phyloP scores from a whole-genome alignment of 768 basidiomycete species.

The Dentipellis fragilis region DNA sequence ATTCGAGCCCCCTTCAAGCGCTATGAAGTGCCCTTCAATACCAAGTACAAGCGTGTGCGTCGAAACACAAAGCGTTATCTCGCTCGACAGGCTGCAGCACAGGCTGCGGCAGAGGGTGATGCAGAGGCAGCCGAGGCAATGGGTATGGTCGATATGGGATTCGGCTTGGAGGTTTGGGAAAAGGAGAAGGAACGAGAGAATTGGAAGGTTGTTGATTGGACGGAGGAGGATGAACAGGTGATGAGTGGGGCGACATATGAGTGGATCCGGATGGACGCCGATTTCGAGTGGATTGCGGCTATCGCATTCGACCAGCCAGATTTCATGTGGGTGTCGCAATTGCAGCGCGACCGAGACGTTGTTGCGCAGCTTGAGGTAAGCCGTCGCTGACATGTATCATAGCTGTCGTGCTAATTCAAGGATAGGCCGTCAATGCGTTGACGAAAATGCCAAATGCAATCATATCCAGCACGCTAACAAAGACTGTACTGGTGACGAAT shows the following conservation, averaged over 20 bases:
- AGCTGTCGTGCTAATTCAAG: slow-evolving; percentile 8
- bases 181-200: slow-evolving; percentile 86
- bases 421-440: slow-evolving; percentile 86
- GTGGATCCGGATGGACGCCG: slow-evolving; percentile 98
- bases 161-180: slow-evolving; percentile 93
- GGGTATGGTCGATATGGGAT: slow-evolving; percentile 90
- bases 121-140: slow-evolving; percentile 88
- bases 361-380: slow-evolving; percentile 93
- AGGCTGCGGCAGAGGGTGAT: slow-evolving; percentile 88
- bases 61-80: slow-evolving; percentile 94
- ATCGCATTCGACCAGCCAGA: slow-evolving; percentile 92
- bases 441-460: slow-evolving; percentile 73
- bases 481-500: slow-evolving; percentile 88
- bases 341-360: slow-evolving; percentile 93
- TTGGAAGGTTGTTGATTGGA: slow-evolving; percentile 98
- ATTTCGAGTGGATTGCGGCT: slow-evolving; percentile 97
- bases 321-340: slow-evolving; percentile 97
- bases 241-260: slow-evolving; percentile 98
- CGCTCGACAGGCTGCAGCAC: slow-evolving; percentile 85
- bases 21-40: slow-evolving; percentile 98
- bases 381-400: slow-evolving; percentile 2
- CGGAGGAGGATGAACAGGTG: slow-evolving; percentile 85
- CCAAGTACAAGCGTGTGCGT: slow-evolving; percentile 94
- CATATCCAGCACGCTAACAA: slow-evolving; percentile 85
- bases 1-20: slow-evolving; percentile 80